A percentile compares a stretch with the other conserved stretches of the same genome.
These are phyloP conservation scores for Eucalyptus leucophloia DNA, from an alignment of 345 rosid genomes.

Conservation along the genomic window DNA sequence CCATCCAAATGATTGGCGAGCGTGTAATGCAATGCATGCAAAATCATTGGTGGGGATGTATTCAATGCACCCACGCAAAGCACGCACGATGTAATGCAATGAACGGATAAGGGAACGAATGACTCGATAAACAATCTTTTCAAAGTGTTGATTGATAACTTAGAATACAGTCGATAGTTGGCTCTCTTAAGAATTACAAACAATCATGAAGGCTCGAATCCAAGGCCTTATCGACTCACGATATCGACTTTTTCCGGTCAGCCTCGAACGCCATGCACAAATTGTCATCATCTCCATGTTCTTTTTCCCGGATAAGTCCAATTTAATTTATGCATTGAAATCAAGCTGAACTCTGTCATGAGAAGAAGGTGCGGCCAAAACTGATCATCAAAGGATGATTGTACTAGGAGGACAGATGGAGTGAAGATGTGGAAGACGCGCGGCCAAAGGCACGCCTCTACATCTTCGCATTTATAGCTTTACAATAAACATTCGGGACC, in stretches of 20 bases:
- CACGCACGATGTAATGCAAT: neutral
- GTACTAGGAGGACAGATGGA: neutral
- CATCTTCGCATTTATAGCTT: neutral
- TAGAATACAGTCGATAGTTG: fast-evolving
- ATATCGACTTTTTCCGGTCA: neutral
- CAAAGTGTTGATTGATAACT: fast-evolving
- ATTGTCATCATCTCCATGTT: neutral
- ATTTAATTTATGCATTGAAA: neutral
- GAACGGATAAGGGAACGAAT: neutral
- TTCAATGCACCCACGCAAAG: neutral
- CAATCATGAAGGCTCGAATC: neutral
- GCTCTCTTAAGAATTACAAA: neutral
- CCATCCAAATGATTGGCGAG: neutral
- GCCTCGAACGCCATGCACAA: neutral
- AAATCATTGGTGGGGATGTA: neutral
- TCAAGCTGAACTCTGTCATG: neutral
- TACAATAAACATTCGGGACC: neutral
- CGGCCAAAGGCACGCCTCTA: neutral
- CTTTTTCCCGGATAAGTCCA: neutral
- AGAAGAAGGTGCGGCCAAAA: neutral
- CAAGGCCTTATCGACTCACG: fast-evolving
- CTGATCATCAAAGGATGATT: neutral
- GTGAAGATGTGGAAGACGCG: neutral
- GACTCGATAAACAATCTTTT: neutral
- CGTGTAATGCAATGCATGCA: neutral